These are phyloP conservation scores for Candida krabiensis DNA, from an alignment of 805 yeast species.

Conservation along the genomic window DNA sequence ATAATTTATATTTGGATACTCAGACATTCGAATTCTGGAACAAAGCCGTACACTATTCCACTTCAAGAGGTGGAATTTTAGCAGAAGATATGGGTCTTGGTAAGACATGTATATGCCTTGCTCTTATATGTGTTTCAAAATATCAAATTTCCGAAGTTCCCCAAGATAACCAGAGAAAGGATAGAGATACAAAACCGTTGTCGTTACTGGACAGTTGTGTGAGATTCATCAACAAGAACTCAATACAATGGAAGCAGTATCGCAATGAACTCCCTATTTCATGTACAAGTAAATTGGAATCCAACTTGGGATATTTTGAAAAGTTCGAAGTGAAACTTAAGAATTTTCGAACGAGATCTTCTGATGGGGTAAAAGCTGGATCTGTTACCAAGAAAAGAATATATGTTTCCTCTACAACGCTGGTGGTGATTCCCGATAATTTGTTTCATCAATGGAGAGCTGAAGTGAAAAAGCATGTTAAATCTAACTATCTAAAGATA, in stretches of 20 bases:
- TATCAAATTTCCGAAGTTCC: conserved; percentile 52
- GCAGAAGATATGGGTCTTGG: conserved; percentile 74
- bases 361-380: conserved; percentile 6
- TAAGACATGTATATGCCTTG: conserved; percentile 59
- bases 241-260: conserved; percentile 60
- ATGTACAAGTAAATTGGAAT: conserved; percentile 36
- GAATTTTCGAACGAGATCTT: conserved; percentile 16
- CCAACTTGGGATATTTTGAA: conserved; percentile 47
- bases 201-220: conserved; percentile 43
- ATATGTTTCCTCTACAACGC: conserved; percentile 50
- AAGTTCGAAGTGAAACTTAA: conserved; percentile 13
- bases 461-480: conserved; percentile 58
- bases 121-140: conserved; percentile 55
- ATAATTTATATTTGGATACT: conserved; percentile 38
- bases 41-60: conserved; percentile 41
- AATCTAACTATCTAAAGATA: conserved; percentile 37
- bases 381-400: conserved; percentile 28
- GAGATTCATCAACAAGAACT: conserved; percentile 40
- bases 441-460: conserved; percentile 63
- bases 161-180: conserved; percentile 12
- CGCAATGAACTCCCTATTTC: conserved; percentile 42
- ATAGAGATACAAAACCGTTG: conserved; percentile 20
- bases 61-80: conserved; percentile 61
- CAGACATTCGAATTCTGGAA: conserved; percentile 28
- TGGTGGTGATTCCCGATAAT: conserved; percentile 66